Base-by-base conservation (phyloP, 192 early-diverging fungal genomes). In the Linnemannia schmuckeri region DNA sequence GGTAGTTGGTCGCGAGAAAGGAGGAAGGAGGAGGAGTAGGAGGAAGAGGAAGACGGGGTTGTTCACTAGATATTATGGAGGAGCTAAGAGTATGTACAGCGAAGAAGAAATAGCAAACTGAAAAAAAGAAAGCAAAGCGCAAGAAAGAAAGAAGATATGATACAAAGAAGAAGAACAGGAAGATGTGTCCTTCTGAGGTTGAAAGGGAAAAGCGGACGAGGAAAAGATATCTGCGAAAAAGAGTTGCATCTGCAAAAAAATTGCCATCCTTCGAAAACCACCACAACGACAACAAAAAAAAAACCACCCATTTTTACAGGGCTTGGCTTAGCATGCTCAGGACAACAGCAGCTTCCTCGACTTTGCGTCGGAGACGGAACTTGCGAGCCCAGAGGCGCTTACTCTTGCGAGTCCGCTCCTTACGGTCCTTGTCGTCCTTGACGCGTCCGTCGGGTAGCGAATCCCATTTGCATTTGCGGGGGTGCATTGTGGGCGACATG, bases 391-490 rank as follows among this genome's bases (percentile, higher is more conserved):
- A 87, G 69, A 87, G 84, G 0, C 84, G 44, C 75, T 87, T 87
- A 41, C 75, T 78, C 79, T 87, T 87, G 7, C 84, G 54, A 1
- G 84, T 87, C 18, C 84, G 79, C 38, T 87, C 84, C 69, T 87
- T 87, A 0, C 84, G 84, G 66, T 87, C 84, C 79, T 87, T 87
- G 54, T 87, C 84, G 22, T 87, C 84, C 72, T 87, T 87, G 71
- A 87, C 84, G 37, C 84, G 84, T 63, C 84, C 84, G 44, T 87
- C 84, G 24, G 84, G 84, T 18, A 87, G 41, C 6, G 84, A 87
- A 63, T 87, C 84, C 84, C 84, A 87, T 61, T 87, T 87, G 79
- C 84, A 87, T 49, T 87, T 87, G 47, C 84, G 79, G 6, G 84
- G 84, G 47, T 87, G 84, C 52, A 87, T 87, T 7, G 84, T 78